Percentiles rank a stretch among this genome's conserved stretches.
phyloP scores from a whole-genome alignment of 2,329 filamentous ascomycete genomes.

The Alternaria consortialis region DNA sequence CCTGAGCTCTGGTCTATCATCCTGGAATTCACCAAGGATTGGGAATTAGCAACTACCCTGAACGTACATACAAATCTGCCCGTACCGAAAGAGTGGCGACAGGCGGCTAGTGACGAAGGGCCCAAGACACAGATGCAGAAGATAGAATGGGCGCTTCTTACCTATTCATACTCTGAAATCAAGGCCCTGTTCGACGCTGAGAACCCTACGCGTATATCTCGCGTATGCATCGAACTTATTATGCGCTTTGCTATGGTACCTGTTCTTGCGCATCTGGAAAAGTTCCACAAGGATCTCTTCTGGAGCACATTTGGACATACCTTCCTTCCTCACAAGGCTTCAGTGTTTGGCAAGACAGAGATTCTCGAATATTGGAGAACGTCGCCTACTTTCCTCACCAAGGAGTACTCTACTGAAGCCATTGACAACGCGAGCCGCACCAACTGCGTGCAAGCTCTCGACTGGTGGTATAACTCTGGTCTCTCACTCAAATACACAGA shows the following conservation, averaged over 20 bases:
- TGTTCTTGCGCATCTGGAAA: conserved; percentile 76
- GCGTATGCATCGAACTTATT: conserved; percentile 84
- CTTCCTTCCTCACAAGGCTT: conserved; percentile 86
- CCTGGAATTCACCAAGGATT: conserved; percentile 83
- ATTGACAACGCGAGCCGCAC: conserved; percentile 87
- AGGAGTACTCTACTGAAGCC: conserved; percentile 85
- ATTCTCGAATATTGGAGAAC: conserved; percentile 93
- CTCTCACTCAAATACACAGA: conserved; percentile 87
- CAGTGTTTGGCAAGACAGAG: conserved; percentile 83
- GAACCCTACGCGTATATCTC: conserved; percentile 78
- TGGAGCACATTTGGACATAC: conserved; percentile 84
- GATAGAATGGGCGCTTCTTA: conserved; percentile 85
- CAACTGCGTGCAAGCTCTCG: conserved; percentile 83
- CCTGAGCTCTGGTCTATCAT: conserved; percentile 91
- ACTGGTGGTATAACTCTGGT: conserved; percentile 89
- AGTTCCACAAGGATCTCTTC: conserved; percentile 76
- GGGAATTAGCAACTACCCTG: conserved; percentile 86
- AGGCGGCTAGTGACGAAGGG: conserved; percentile 69
- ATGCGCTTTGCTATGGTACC: conserved; percentile 88
- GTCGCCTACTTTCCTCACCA: conserved; percentile 81
- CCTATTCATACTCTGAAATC: conserved; percentile 73
- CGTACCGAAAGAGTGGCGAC: conserved; percentile 76
- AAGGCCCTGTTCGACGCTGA: conserved; percentile 76
- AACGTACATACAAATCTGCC: conserved; percentile 81
- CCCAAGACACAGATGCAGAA: conserved; percentile 77